A percentile compares a stretch with the other conserved stretches of the same genome.
These are phyloP conservation scores for Sarcocystis neurona DNA, from an alignment of 169 alveolate genomes.

Conservation along the genomic window DNA sequence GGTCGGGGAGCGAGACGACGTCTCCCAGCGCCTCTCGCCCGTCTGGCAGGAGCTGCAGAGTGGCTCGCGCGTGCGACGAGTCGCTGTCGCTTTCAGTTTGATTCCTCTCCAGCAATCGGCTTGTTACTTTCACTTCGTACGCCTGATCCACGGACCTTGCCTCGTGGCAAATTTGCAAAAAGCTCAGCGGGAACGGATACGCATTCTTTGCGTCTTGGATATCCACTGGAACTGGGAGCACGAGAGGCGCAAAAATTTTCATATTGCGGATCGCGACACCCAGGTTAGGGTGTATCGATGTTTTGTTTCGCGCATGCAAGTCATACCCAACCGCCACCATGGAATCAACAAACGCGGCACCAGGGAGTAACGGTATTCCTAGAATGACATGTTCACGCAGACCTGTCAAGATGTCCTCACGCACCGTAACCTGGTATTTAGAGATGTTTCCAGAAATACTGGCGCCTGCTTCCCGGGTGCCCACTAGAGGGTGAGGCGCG, in stretches of 20 bases:
- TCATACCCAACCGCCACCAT: background rate
- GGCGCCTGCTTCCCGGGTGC: background rate
- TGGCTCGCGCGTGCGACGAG: background rate
- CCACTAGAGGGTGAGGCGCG: conserved; percentile 6
- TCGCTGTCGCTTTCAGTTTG: background rate
- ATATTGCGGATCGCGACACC: background rate
- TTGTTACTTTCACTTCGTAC: background rate
- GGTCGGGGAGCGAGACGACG: background rate
- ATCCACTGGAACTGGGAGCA: background rate
- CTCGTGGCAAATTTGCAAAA: background rate
- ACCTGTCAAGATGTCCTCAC: background rate
- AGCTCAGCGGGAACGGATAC: background rate
- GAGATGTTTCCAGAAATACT: background rate
- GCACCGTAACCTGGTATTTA: background rate
- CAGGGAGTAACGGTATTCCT: background rate
- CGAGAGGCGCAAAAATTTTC: background rate
- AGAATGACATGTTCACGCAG: conserved; percentile 8
- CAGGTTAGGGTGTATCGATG: background rate
- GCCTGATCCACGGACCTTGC: background rate
- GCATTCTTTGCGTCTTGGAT: background rate
- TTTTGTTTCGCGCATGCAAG: background rate
- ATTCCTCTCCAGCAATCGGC: background rate
- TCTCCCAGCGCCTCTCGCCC: background rate
- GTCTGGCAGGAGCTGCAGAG: too few species aligned
- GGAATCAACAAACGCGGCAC: background rate